Evolutionary conservation across 2,329 filamentous ascomycete species (phyloP).

Genomic region (Alternaria hordeiaustralica): DNA sequence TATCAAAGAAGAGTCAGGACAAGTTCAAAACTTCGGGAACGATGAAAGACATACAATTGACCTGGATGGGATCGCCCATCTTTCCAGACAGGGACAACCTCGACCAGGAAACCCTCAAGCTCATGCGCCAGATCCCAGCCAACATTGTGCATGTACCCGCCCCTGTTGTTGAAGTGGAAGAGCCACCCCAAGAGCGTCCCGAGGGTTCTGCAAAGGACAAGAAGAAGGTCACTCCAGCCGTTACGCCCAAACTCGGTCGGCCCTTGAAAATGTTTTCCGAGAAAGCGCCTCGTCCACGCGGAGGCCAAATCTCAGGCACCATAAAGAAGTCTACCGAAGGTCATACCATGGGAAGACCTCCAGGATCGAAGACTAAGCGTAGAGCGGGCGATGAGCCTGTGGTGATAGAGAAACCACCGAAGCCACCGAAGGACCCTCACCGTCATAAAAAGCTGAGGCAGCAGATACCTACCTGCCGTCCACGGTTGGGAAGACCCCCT

Average conservation of each 20-base stretch:
- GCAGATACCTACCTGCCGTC: neutral
- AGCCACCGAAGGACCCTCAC: neutral
- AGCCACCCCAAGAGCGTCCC: neutral
- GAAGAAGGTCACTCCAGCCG: neutral
- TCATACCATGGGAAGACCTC: constrained; percentile 19
- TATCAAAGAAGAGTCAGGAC: constrained; percentile 5
- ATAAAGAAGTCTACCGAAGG: neutral
- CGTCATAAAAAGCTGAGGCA: neutral
- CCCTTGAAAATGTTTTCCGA: neutral
- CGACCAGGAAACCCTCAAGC: constrained; percentile 29
- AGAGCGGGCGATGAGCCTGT: neutral
- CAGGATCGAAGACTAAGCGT: constrained; percentile 23
- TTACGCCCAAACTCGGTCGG: constrained; percentile 4
- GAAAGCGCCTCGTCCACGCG: constrained; percentile 2
- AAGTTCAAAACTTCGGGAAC: constrained; percentile 30
- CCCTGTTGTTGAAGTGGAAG: neutral
- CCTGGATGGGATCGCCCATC: constrained; percentile 47
- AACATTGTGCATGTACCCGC: neutral
- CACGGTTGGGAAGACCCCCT: neutral
- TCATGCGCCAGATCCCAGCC: constrained; percentile 6
- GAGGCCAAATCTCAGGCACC: neutral
- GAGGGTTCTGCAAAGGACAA: neutral
- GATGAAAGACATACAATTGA: constrained; percentile 44
- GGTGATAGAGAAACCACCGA: neutral
- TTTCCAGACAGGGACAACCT: constrained; percentile 35